Percentiles rank a stretch among this genome's conserved stretches.
Evolutionary conservation across 495 filamentous ascomycete genomes (phyloP).

Genomic region (Astrocystis sublimbata): DNA sequence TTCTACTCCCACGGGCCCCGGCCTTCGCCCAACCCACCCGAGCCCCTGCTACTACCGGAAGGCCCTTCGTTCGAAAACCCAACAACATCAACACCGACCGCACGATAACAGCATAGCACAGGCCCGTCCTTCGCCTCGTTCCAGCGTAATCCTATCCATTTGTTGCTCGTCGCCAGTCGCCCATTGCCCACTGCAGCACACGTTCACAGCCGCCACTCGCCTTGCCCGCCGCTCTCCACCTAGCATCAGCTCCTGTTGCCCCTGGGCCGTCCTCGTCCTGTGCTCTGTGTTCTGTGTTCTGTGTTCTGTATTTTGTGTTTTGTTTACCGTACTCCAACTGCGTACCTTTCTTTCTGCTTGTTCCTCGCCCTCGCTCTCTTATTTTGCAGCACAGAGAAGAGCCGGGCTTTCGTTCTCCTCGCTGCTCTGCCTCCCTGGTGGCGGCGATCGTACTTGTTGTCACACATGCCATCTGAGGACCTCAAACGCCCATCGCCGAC

Average conservation of each 20-base stretch:
- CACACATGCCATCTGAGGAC: conserved; percentile 29
- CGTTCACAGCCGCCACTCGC: conserved; percentile 9
- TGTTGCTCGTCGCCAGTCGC: conserved; percentile 9
- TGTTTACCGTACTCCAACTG: too few species aligned
- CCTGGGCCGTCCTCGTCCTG: background rate
- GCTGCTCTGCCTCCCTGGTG: conserved; percentile 14
- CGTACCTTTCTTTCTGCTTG: too few species aligned
- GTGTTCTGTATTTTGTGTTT: too few species aligned
- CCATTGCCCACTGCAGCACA: conserved; percentile 17
- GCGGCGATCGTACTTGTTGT: conserved; percentile 25
- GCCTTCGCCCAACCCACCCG: background rate
- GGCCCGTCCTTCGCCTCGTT: conserved; percentile 11
- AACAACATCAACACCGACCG: conserved; percentile 4
- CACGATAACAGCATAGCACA: background rate
- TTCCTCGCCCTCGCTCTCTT: too few species aligned
- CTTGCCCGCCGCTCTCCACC: conserved; percentile 2
- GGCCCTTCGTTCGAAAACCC: background rate
- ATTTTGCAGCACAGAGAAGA: too few species aligned
- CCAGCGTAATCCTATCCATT: too few species aligned
- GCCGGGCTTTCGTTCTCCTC: background rate
- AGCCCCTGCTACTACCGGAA: too few species aligned
- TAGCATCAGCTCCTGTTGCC: conserved; percentile 2
- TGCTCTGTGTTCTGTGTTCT: too few species aligned
- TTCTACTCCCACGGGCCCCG: conserved; percentile 3
- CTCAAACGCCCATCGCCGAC: conserved; percentile 20